Base-by-base conservation (phyloP, 768 basidiomycete species). In the Artomyces pyxidatus region DNA sequence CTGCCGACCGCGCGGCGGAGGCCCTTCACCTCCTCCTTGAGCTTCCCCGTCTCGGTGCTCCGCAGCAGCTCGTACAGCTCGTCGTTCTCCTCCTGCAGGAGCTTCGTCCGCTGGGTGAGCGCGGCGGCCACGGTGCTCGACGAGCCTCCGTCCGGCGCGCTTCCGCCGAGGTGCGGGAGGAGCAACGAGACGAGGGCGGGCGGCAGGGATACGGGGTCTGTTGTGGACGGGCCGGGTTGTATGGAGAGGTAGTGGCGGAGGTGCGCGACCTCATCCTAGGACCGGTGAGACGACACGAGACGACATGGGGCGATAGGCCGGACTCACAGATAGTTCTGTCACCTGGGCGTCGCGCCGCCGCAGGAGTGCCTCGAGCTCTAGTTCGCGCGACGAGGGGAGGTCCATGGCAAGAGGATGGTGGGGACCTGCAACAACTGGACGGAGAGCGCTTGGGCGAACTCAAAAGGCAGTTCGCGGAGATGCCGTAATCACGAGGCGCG, bases 81-180 rank as follows among this genome's bases (percentile, higher is more conserved):
- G 56, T 92, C 88, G 51, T 92, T 92, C 64, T 92, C 89, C 48
- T 89, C 84, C 61, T 92, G 89, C 9, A 92, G 68, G 16, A 82
- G 64, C 42, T 78, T 78, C 23, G 78, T 76, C 41, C 86, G 74
- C 59, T 90, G 88, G 0, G 78, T 84, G 49, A 92, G 73, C 0
- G 88, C 88, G n/a, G 80, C 71, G 32, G 77, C 68, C 27, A 86
- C 82, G 1, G 83, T 84, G 54, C 72, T 76, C 10, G 74, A 68
- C 3, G 59, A 54, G 27, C 54, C 47, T 23, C 53, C 55, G 48
- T 63, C 55, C n/a, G n/a, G n/a, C 14, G 71, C 57, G n/a, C 66
- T 61, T 45, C 68, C 67, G 56, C 73, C 71, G 55, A 90, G 65
- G 55, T 84, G 85, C 4, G 85, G 84, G 32, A 87, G 62, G 40